Evolutionary conservation across 2,329 filamentous ascomycete genomes (phyloP).

Genomic region (Plectosphaerella plurivora): DNA sequence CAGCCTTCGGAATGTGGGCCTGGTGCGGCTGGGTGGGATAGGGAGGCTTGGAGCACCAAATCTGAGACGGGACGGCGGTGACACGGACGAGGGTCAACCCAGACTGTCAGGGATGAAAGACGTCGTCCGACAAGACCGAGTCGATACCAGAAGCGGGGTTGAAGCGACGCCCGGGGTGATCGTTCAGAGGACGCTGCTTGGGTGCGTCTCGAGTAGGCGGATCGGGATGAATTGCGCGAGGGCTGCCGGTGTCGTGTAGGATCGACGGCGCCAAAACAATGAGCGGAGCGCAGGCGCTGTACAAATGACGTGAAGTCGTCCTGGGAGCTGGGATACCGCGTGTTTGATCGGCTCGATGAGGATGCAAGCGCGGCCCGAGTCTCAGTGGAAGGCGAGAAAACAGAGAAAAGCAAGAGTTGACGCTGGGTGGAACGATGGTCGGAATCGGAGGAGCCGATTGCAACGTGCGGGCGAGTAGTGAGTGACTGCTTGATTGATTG

Average conservation of each 20-base stretch:
- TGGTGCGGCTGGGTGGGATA: background rate
- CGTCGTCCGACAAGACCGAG: background rate
- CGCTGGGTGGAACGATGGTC: background rate
- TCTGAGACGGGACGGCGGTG: conserved; percentile 3
- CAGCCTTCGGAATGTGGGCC: conserved; percentile 1
- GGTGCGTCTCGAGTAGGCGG: background rate
- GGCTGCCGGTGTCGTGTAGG: background rate
- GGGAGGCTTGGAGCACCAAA: background rate
- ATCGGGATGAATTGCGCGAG: background rate
- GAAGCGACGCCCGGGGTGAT: background rate
- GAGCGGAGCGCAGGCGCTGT: background rate
- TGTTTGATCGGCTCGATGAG: conserved; percentile 1
- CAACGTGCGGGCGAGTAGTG: background rate
- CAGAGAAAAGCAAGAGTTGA: background rate
- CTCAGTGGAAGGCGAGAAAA: background rate
- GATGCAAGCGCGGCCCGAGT: conserved; percentile 1
- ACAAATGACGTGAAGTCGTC: background rate
- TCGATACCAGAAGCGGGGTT: background rate
- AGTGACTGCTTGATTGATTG: background rate
- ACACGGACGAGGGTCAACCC: background rate
- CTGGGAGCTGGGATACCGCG: background rate
- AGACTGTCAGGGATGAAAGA: background rate
- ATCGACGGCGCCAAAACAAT: background rate
- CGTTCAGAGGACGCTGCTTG: background rate
- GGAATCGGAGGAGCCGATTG: background rate